Evolutionary conservation across 2,329 filamentous ascomycete species (phyloP), one percentile per base, ranked within the genome.

Genomic region (Arthrinium puccinioides): DNA sequence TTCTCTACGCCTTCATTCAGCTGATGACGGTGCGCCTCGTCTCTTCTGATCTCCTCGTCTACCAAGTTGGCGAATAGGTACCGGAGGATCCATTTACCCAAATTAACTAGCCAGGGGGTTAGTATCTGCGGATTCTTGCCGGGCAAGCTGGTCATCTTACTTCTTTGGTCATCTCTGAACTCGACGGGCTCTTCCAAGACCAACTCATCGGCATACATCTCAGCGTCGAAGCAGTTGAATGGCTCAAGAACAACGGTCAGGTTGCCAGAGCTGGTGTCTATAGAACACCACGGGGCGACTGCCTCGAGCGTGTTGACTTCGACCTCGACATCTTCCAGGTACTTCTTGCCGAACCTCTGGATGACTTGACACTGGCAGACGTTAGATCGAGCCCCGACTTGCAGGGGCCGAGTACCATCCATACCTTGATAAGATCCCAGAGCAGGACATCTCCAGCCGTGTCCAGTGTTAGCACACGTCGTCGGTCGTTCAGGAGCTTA

Each of bases 211-310:
- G 88, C 90, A 57, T 98, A 98, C 60, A 95, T 84, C 55, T 98
- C 92, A 13, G 89, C 92, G 61, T 98, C 92, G 50, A 98, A 98
- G 57, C 89, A 96, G 49, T 94, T 94, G 53, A 92, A 94, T 27
- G 89, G 87, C 55, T 98, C 92, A 14, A 98, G 62, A 14, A 94
- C 82, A 4, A 96, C 90, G 3, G 88, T 90, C 38, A 98, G 68
- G 44, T 86, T 87, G 24, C 92, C 92, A 5, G 90, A 97, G 49
- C 90, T 83, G 15, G 90, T 89, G 54, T 98, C 88, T 37, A 97
- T 84, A 2, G 87, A 87, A 56, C 92, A 98, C 92, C 92, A 98
- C 37, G 94, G 90, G 5, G 90, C 84, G 26, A 97, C 87, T 21
- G 82, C 89, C 56, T 95, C 88, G 11, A 77, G 73, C 0, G 87